Percentiles rank a stretch among this genome's conserved stretches.
These are phyloP conservation scores for Aspergillus haitiensis DNA, from an alignment of 495 filamentous ascomycete genomes.

Conservation along the genomic window DNA sequence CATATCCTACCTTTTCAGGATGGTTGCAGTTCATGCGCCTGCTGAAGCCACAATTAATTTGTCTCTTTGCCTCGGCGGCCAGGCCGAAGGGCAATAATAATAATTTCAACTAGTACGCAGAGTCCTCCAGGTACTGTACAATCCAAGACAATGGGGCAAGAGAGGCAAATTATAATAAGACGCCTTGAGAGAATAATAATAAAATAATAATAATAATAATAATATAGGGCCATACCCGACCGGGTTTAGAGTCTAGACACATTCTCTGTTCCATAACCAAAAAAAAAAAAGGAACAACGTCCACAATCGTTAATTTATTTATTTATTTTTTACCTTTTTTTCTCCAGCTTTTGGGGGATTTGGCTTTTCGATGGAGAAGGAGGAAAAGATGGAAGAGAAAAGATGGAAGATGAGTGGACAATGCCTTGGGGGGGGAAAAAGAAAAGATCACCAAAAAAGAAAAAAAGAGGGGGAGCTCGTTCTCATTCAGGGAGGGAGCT, in stretches of 20 bases:
- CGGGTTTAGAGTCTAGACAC: too few species aligned
- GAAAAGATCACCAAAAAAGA: neutral
- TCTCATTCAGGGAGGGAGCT: too few species aligned
- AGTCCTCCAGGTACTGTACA: too few species aligned
- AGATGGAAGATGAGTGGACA: neutral
- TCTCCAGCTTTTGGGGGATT: neutral
- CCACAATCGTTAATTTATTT: neutral
- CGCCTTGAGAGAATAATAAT: too few species aligned
- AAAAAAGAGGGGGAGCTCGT: neutral
- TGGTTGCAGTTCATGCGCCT: slow-evolving; percentile 9
- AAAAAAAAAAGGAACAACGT: too few species aligned
- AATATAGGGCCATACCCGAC: too few species aligned
- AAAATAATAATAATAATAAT: too few species aligned
- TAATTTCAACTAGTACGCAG: neutral
- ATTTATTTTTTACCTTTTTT: neutral
- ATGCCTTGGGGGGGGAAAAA: neutral
- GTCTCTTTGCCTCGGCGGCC: slow-evolving; percentile 16
- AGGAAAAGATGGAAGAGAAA: neutral
- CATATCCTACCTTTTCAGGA: neutral
- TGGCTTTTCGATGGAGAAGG: neutral
- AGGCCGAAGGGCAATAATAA: neutral
- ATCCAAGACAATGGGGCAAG: too few species aligned
- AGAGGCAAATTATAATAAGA: too few species aligned
- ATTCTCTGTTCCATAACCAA: too few species aligned
- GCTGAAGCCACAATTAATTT: slow-evolving; percentile 11